A percentile compares a stretch with the other conserved stretches of the same genome.
Evolutionary conservation across 2,329 filamentous ascomycete species (phyloP).

Genomic region (Cladophialophora psammophila): DNA sequence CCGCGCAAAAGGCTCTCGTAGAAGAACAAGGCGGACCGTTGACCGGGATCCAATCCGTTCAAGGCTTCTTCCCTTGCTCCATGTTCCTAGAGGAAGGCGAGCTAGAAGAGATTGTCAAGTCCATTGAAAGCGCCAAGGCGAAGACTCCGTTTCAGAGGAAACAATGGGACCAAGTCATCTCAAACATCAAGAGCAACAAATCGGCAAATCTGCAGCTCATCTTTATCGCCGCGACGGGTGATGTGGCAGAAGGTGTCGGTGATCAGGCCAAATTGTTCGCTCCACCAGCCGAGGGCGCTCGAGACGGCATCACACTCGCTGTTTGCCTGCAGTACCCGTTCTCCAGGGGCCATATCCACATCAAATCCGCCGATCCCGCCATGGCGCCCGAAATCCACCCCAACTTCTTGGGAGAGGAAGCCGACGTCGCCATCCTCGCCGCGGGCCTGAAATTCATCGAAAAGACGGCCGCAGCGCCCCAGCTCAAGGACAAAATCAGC

Average conservation of each 20-base stretch:
- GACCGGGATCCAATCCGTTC: constrained; percentile 44
- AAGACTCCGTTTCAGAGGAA: constrained; percentile 45
- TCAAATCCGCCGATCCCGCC: constrained; percentile 43
- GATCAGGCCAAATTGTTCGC: constrained; percentile 56
- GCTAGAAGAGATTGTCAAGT: constrained; percentile 44
- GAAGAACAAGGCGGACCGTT: constrained; percentile 46
- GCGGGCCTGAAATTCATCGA: constrained; percentile 33
- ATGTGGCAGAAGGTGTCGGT: constrained; percentile 39
- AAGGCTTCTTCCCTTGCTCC: constrained; percentile 49
- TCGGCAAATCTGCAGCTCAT: constrained; percentile 50
- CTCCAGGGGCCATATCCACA: constrained; percentile 58
- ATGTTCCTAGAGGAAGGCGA: constrained; percentile 45
- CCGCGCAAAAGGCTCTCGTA: constrained; percentile 44
- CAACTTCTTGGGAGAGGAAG: constrained; percentile 52
- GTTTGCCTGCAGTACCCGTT: constrained; percentile 61
- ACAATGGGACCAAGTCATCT: constrained; percentile 46
- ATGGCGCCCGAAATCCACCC: constrained; percentile 54
- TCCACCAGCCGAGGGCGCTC: constrained; percentile 49
- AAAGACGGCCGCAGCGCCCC: constrained; percentile 21
- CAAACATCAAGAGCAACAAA: constrained; percentile 46
- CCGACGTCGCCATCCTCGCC: constrained; percentile 53
- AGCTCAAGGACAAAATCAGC: constrained; percentile 30
- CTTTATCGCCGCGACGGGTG: constrained; percentile 44
- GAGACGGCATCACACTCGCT: constrained; percentile 59
- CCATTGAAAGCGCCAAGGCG: constrained; percentile 42